A percentile compares a stretch with the other conserved stretches of the same genome.
Conservation (phyloP, 1,284 basidiomycete species). For the Prillingera fragicola region DNA sequence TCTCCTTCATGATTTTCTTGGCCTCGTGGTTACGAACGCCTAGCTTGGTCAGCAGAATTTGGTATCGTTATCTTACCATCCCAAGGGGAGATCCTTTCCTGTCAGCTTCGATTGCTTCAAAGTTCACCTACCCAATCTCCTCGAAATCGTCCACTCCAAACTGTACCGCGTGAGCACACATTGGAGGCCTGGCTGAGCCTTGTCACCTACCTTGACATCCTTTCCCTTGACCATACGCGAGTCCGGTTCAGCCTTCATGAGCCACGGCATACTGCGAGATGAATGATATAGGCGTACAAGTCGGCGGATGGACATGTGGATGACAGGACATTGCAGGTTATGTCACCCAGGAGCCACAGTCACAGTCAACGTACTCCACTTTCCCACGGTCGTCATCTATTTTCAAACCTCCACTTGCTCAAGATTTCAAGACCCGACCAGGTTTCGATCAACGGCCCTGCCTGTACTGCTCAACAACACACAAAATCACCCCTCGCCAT, state of each 20-base stretch:
- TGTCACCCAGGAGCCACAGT: too few relatives aligned
- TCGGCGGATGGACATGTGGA: too few relatives aligned
- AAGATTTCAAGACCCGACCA: slow-evolving; percentile 13
- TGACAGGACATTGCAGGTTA: too few relatives aligned
- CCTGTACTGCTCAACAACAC: neutral
- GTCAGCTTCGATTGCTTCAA: neutral
- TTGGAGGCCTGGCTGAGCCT: neutral
- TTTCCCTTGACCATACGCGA: slow-evolving; percentile 80
- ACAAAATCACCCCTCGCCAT: neutral
- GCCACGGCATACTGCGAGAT: slow-evolving; percentile 54
- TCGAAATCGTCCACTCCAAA: slow-evolving; percentile 90
- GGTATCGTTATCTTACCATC: slow-evolving; percentile 57
- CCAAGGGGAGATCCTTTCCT: slow-evolving; percentile 66
- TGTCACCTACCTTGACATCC: slow-evolving; percentile 68
- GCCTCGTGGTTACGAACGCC: slow-evolving; percentile 75
- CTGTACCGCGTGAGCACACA: slow-evolving; percentile 47
- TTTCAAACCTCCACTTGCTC: slow-evolving; percentile 7
- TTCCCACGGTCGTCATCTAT: slow-evolving; percentile 19
- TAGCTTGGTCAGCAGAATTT: slow-evolving; percentile 6
- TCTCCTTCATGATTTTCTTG: slow-evolving; percentile 78
- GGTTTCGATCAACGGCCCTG: too few relatives aligned
- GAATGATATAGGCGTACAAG: too few relatives aligned
- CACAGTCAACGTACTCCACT: too few relatives aligned
- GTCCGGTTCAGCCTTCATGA: slow-evolving; percentile 89
- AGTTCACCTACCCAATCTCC: slow-evolving; percentile 47